These are phyloP conservation scores for Cicer arietinum DNA, from an alignment of 306 rosid genomes.

Conservation along the genomic window DNA sequence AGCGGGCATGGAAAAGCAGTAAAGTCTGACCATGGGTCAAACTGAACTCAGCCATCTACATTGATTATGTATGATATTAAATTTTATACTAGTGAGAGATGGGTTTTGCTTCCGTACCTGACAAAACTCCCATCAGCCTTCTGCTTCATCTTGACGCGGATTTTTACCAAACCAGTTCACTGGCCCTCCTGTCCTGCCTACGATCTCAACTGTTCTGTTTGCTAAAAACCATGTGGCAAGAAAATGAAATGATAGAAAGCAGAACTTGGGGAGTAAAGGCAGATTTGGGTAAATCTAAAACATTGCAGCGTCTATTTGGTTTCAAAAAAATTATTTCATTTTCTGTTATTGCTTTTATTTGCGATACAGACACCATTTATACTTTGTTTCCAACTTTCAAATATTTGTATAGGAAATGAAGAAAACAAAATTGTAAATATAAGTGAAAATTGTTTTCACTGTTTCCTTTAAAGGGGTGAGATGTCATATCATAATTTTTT, in stretches of 20 bases:
- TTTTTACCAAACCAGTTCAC: not conserved
- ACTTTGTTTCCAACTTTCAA: not conserved
- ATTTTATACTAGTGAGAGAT: constrained; percentile 20
- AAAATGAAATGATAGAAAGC: constrained; percentile 3
- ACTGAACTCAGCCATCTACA: constrained; percentile 17
- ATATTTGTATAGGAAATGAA: not conserved
- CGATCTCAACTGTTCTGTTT: constrained; percentile 19
- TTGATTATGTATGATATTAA: not conserved
- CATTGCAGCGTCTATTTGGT: not conserved
- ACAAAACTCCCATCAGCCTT: constrained; percentile 10
- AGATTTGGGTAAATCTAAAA: constrained; percentile 4
- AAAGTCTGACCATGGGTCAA: constrained; percentile 12
- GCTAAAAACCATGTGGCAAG: not conserved
- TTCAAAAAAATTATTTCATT: not conserved
- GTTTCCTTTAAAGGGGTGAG: not conserved
- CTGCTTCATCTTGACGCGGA: not conserved
- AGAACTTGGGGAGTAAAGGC: not conserved
- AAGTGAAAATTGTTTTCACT: not conserved
- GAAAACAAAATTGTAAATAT: not conserved
- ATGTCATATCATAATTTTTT: too few species aligned
- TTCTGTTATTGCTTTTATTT: not conserved
- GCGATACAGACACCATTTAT: not conserved
- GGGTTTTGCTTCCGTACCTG: constrained; percentile 11
- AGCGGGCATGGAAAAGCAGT: not conserved
- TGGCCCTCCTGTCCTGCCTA: constrained; percentile 9